Conservation (phyloP, 1,284 basidiomycete genomes). For the Pulveroboletus ridleyi region DNA sequence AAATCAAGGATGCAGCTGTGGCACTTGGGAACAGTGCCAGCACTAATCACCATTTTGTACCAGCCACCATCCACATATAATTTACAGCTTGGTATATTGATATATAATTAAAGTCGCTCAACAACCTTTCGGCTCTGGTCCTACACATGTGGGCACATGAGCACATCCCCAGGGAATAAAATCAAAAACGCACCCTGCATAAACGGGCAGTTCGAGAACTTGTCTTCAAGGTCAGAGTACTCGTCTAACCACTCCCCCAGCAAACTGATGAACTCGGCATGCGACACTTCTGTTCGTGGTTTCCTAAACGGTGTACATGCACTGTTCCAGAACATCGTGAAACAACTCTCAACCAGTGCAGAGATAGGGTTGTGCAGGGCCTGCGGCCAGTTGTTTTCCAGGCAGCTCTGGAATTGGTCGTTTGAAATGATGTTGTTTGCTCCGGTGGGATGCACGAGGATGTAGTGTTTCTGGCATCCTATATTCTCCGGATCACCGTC, state of each 20-base stretch:
- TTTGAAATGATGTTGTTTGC: neutral
- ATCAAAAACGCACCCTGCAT: neutral
- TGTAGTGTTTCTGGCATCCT: neutral
- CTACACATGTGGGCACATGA: too few species aligned
- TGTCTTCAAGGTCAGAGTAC: neutral
- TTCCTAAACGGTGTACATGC: too few species aligned
- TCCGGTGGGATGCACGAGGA: neutral
- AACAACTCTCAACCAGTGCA: neutral
- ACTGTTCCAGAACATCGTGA: neutral
- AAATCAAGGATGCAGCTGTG: too few species aligned
- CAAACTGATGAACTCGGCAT: neutral
- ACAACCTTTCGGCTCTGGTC: too few species aligned
- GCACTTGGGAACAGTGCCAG: too few species aligned
- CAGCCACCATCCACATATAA: too few species aligned
- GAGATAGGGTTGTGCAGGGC: neutral
- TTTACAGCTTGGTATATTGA: too few species aligned
- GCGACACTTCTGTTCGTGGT: too few species aligned
- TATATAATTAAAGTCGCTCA: too few species aligned
- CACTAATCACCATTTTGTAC: too few species aligned
- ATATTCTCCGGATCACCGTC: neutral
- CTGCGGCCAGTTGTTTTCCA: neutral
- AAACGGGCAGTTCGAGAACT: constrained; percentile 8
- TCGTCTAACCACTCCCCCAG: constrained; percentile 5
- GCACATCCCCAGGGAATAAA: too few species aligned
- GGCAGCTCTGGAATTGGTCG: neutral